Base-by-base conservation (phyloP, 2,329 filamentous ascomycete species). In the Monascus ruber region DNA sequence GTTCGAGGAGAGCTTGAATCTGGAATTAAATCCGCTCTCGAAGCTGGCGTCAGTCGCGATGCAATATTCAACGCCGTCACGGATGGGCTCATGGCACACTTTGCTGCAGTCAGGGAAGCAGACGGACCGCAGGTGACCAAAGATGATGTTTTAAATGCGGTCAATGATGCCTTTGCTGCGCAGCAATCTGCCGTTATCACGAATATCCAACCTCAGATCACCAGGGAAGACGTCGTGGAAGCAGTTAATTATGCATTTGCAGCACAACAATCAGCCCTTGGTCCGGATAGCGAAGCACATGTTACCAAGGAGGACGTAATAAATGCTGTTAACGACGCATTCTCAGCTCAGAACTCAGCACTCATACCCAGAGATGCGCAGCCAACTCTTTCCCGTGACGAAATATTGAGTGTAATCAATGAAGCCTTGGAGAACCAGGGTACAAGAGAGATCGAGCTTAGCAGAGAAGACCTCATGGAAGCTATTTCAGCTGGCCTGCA, bases 31-130 rank as follows among this genome's bases (percentile, higher is more conserved):
- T 29, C 28, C 3, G 10, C 10, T 6, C 28, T 6, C 6, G 28
- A 29, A 3, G 6, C 10, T 29, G 28, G 28, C 10, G 10, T 29
- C 6, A 29, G 69, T n/a, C 67, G 69, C 3, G 71, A 76, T 27
- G 66, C 73, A 34, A 66, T 81, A n/a, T 59, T 76, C 33, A 74
- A 74, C 42, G 73, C 76, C 2, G 70, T 82, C 34, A 73, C 70
- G 42, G 70, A 77, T 45, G 74, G 74, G 4, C 63, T 82, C 5
- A 56, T 59, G 35, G 66, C 69, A 17, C 66, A 71, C 35, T 58
- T 64, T 31, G 55, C 59, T 4, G 50, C 61, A 2, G 58, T 63
- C 7, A 65, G 79, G 36, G 81, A 85, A 24, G 75, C 85, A 35
- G 61, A 69, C 38, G 49, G 53, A 26, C 42, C 48, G 4, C 45